Percentiles rank a stretch among this genome's conserved stretches.
These are phyloP conservation scores for Pseudisothecium myosuroides DNA, from an alignment of 225 moss, liverwort and hornwort species.

Conservation along the genomic window DNA sequence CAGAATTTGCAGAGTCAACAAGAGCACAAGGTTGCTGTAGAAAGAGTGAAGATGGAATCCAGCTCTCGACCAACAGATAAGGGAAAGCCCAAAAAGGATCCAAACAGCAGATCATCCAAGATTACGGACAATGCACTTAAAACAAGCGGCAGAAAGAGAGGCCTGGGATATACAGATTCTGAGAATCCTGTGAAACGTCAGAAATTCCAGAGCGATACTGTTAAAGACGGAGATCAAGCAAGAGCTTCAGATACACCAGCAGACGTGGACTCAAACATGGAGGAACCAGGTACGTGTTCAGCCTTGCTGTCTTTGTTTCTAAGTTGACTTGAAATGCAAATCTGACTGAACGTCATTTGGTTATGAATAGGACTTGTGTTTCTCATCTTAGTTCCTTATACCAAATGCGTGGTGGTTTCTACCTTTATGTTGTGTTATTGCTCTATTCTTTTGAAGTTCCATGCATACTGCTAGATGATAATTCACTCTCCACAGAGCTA, in stretches of 20 bases:
- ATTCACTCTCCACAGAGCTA: slow-evolving; percentile 1
- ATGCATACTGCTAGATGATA: not conserved
- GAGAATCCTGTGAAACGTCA: slow-evolving; percentile 49
- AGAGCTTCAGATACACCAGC: slow-evolving; percentile 1
- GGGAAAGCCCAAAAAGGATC: slow-evolving; percentile 16
- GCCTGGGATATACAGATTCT: slow-evolving; percentile 40
- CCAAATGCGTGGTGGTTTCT: not conserved
- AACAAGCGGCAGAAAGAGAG: slow-evolving; percentile 54
- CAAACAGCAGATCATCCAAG: slow-evolving; percentile 16
- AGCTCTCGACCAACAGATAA: slow-evolving; percentile 6
- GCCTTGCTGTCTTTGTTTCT: not conserved
- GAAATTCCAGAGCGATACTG: slow-evolving; percentile 16
- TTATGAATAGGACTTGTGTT: not conserved
- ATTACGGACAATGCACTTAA: slow-evolving; percentile 10
- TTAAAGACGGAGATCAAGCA: slow-evolving; percentile 1
- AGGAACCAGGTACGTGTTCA: slow-evolving; percentile 11
- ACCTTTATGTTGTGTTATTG: not conserved
- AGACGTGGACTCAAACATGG: slow-evolving; percentile 9
- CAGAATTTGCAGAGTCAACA: slow-evolving; percentile 64
- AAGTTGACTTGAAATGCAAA: not conserved
- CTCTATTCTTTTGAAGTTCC: not conserved
- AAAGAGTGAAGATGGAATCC: slow-evolving; percentile 20
- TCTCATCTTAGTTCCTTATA: not conserved
- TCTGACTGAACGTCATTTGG: not conserved
- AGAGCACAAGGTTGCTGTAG: slow-evolving; percentile 29